phyloP scores from a whole-genome alignment of 106 monocot species.

The Platanthera guangdongensis region DNA sequence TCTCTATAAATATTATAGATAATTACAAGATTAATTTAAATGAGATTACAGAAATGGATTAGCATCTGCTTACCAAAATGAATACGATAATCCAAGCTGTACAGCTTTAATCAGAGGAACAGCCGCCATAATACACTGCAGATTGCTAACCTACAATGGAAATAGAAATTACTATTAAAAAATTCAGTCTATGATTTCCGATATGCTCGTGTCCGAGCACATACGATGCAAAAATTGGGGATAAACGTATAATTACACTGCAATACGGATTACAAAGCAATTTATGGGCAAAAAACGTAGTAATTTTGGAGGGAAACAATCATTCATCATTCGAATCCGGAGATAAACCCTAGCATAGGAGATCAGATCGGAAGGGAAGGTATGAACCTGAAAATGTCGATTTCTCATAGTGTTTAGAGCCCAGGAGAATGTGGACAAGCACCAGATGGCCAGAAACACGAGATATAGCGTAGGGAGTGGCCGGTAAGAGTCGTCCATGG shows the following conservation, averaged over 20 bases:
- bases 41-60: not conserved
- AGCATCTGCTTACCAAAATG: constrained; percentile 57
- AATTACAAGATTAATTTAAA: not conserved
- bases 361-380: not conserved
- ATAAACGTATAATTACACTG: not conserved
- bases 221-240: not conserved
- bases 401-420: constrained; percentile 47
- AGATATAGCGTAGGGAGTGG: constrained; percentile 61
- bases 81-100: constrained; percentile 63
- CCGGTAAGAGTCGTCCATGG: constrained; percentile 41
- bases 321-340: not conserved
- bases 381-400: constrained; percentile 61
- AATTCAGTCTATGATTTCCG: not conserved
- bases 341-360: not conserved
- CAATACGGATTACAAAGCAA: not conserved
- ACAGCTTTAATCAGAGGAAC: constrained; percentile 69
- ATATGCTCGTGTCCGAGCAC: not conserved
- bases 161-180: not conserved
- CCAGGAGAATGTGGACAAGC: constrained; percentile 54
- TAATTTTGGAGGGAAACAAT: not conserved
- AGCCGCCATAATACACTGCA: constrained; percentile 67
- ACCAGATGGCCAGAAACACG: constrained; percentile 56
- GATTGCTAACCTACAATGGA: constrained; percentile 48
- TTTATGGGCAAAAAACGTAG: not conserved
- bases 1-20: too few relatives aligned